Base-by-base conservation (phyloP, 2,329 filamentous ascomycete genomes). In the Claviceps arundinis region DNA sequence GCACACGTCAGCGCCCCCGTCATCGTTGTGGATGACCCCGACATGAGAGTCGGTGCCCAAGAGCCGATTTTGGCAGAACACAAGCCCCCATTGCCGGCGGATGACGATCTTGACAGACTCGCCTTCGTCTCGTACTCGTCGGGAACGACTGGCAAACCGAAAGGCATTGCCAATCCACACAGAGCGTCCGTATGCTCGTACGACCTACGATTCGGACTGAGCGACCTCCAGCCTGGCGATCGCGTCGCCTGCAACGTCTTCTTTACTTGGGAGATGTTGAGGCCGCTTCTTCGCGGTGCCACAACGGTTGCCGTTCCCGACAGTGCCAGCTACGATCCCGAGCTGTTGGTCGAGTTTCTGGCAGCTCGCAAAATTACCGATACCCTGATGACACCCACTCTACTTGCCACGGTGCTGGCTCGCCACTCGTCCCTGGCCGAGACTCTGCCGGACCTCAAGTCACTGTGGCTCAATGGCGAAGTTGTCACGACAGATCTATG, bases 221-320 rank as follows among this genome's bases (percentile, higher is more conserved):
- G 81, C 57, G 82, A 90, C 63, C 70, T 88, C 2, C 68, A 75
- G 17, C 82, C 82, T 0, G 85, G 85, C 16, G 87, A 89, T 58
- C 78, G 87, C 6, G 85, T 90, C 11, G 87, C 87, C n/a, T 90
- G 86, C 69, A 91, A 90, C 71, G 87, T 90, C 54, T 91, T 90
- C 66, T 91, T 91, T 63, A 76, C 90, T 47, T 91, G 87, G 87
- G 87, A 91, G 64, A 89, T 90, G 52, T 66, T 91, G 51, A 83
- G 87, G 5, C 87, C 87, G 8, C 71, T 91, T 45, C 64, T 91
- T 51, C 78, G 86, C 51, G 87, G 87, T 58, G 87, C 85, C 2
- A 88, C 87, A 0, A 84, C 87, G 4, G 77, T 89, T 22, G 78
- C 83, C 3, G 80, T 90, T 16, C 84, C 86, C 1, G 87, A 91